These are phyloP conservation scores for Castanospermum australe DNA, from an alignment of 306 rosid species.

Conservation along the genomic window DNA sequence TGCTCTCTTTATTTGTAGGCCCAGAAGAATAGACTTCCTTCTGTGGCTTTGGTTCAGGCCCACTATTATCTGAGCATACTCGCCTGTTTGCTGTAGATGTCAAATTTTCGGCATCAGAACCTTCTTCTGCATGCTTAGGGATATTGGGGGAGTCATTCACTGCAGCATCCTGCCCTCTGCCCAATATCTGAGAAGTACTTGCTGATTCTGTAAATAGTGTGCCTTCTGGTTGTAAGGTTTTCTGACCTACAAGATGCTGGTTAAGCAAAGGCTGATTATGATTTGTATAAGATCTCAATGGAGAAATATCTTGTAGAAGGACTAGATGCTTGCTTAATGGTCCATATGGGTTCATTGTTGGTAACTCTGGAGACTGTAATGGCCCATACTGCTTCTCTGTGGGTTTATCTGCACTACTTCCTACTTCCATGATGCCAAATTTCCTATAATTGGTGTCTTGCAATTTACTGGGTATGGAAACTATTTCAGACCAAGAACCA, in stretches of 20 bases:
- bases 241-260: constrained; percentile 21
- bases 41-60: constrained; percentile 16
- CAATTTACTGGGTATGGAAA: constrained; percentile 22
- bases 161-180: constrained; percentile 15
- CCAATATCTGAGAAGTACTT: constrained; percentile 14
- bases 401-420: constrained; percentile 17
- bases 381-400: constrained; percentile 22
- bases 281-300: background rate
- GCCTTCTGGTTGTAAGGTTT: constrained; percentile 25
- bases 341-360: constrained; percentile 23
- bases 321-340: constrained; percentile 25
- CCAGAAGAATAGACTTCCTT: constrained; percentile 27
- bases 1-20: constrained; percentile 11
- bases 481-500: constrained; percentile 39
- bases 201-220: constrained; percentile 18
- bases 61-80: constrained; percentile 3
- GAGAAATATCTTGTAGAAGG: constrained; percentile 23
- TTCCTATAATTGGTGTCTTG: constrained; percentile 19
- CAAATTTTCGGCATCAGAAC: background rate
- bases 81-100: constrained; percentile 21
- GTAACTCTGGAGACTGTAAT: constrained; percentile 27
- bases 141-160: constrained; percentile 19
- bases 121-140: constrained; percentile 22
- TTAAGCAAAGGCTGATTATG: constrained; percentile 16
- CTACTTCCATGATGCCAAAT: constrained; percentile 24